Percentiles rank a stretch among this genome's conserved stretches.
Conservation (phyloP, 2,329 filamentous ascomycete genomes). For the Botryotinia calthae region DNA sequence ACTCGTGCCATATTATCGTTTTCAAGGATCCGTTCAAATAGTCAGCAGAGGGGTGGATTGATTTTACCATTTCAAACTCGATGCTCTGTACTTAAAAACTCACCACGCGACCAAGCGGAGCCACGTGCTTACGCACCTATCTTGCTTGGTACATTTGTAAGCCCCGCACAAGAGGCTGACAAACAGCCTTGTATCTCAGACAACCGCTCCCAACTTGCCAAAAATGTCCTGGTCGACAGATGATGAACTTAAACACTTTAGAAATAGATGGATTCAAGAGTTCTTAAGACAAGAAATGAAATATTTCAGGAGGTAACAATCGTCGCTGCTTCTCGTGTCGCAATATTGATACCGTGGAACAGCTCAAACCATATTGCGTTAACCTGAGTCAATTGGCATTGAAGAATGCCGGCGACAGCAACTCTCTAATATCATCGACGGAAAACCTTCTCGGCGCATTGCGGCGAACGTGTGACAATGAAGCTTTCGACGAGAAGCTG, state of each 20-base stretch:
- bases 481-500: conserved; percentile 71
- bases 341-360: neutral
- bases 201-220: neutral
- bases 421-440: conserved; percentile 46
- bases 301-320: conserved; percentile 37
- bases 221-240: conserved; percentile 2
- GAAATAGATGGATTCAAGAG: conserved; percentile 31
- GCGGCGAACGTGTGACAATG: conserved; percentile 42
- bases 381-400: conserved; percentile 58
- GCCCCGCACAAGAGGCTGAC: conserved; percentile 14
- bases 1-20: no score
- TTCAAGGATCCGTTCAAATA: no score
- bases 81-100: neutral
- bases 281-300: conserved; percentile 36
- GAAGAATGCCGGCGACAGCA: conserved; percentile 45
- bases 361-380: conserved; percentile 64
- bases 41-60: no score
- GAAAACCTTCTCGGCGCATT: conserved; percentile 49
- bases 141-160: neutral
- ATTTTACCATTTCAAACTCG: no score
- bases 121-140: neutral
- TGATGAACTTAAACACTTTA: neutral
- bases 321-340: neutral
- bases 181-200: neutral
- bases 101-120: neutral